Base-by-base conservation (phyloP, 495 filamentous ascomycete species). In the Cercophora sp. region DNA sequence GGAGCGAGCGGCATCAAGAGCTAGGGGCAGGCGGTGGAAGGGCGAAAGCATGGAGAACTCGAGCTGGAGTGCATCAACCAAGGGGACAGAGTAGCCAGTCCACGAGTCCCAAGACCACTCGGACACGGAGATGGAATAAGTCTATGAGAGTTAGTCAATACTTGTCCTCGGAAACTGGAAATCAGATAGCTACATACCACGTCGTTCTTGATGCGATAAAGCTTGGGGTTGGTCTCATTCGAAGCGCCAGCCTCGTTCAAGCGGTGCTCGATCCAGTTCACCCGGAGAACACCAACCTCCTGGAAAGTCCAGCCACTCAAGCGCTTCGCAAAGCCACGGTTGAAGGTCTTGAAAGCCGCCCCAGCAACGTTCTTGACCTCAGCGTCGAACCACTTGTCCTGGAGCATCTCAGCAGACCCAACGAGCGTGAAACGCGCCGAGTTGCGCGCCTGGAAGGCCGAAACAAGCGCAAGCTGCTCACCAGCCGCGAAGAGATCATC, bases 21-120 rank as follows among this genome's bases (percentile, higher is more conserved):
- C 40, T 5, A 98, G 85, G 52, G 80, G 68, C 18, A 96, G 79
- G n/a, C 94, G 91, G 74, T 96, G 87, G 83, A 94, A 96, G 57
- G 94, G 93, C 5, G 92, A 96, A 11, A 98, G 86, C 93, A 98
- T 98, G 71, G 83, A 90, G 77, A 96, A 95, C 70, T 98, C 93
- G 51, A 98, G 87, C 66, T 98, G 93, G 11, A 97, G 66, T 23
- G 70, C 75, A 65, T 98, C 93, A 46, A 64, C 69, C 2, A 74
- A 53, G 48, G 88, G 84, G 26, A 88, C 74, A 32, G 73, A 72
- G 72, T 91, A 95, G 50, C 91, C 88, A 6, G 75, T 70, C 70
- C 81, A 92, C 60, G 79, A 75, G 65, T 85, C 80, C 70, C 77
- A 80, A 25, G 64, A 58, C 67, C 88, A 96, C 65, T 96, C 90